A percentile compares a stretch with the other conserved stretches of the same genome.
Conservation (phyloP, 495 filamentous ascomycete genomes). For the Cetradonia linearis region DNA sequence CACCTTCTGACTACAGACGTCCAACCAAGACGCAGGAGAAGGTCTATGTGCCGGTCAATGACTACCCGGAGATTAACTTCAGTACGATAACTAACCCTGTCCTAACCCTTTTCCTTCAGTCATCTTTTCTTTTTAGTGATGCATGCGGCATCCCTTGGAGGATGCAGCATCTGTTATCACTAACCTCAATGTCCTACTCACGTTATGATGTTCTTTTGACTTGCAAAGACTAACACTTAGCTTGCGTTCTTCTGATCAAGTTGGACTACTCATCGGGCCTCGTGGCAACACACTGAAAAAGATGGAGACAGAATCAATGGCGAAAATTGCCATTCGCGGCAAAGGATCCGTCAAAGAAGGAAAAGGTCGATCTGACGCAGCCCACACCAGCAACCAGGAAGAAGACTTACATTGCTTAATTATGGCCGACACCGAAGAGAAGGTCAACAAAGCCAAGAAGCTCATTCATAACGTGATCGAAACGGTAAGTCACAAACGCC, state of each 20-base stretch:
- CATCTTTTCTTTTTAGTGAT: conserved; percentile 40
- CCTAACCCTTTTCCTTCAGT: conserved; percentile 48
- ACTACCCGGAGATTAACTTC: conserved; percentile 99
- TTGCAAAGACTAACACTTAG: conserved; percentile 76
- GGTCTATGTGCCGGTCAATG: conserved; percentile 99
- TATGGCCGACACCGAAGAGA: conserved; percentile 98
- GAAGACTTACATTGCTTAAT: conserved; percentile 98
- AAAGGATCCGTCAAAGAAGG: conserved; percentile 99
- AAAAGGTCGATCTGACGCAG: conserved; percentile 95
- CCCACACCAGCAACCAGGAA: conserved; percentile 98
- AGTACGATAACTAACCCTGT: conserved; percentile 99
- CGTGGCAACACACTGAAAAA: conserved; percentile 99
- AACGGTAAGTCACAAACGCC: conserved; percentile 57
- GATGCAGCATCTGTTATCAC: conserved; percentile 29
- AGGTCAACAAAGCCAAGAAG: conserved; percentile 96
- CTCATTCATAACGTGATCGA: conserved; percentile 96
- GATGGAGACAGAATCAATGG: conserved; percentile 93
- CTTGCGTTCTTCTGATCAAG: conserved; percentile 77
- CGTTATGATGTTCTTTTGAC: conserved; percentile 29
- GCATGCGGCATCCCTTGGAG: conserved; percentile 29
- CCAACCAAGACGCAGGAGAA: conserved; percentile 99
- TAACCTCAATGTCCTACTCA: conserved; percentile 44
- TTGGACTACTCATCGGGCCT: conserved; percentile 99
- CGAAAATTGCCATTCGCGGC: conserved; percentile 98
- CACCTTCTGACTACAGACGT: conserved; percentile 91